These are phyloP conservation scores for Macrophomina tecta DNA, from an alignment of 2,329 filamentous ascomycete genomes.

Conservation along the genomic window DNA sequence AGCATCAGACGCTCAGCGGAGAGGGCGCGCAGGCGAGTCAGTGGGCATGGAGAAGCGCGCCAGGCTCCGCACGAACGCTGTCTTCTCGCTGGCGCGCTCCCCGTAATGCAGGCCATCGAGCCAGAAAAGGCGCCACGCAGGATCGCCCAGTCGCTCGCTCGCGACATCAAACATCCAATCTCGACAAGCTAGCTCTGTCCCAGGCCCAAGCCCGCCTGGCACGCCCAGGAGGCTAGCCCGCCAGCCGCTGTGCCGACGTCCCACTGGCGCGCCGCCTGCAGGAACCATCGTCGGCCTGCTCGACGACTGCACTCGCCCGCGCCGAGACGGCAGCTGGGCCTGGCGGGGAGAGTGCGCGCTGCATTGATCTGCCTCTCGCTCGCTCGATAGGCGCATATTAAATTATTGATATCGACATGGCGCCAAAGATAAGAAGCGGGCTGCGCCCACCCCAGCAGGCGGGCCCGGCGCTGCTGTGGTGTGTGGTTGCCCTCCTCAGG, in stretches of 20 bases:
- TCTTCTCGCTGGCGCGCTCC: constrained; percentile 3
- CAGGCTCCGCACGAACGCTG: constrained; percentile 16
- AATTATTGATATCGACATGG: constrained; percentile 26
- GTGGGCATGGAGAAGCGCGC: constrained; percentile 22
- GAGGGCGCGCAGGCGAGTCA: constrained; percentile 7
- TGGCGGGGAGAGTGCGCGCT: not conserved
- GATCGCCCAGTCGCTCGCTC: constrained; percentile 24
- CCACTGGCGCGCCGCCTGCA: not conserved
- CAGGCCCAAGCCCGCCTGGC: not conserved
- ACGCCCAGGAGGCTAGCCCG: not conserved
- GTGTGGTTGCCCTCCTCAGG: constrained; percentile 11
- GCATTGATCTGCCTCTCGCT: constrained; percentile 22
- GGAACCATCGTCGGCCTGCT: not conserved
- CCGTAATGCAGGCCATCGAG: constrained; percentile 10
- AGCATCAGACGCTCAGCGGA: not conserved
- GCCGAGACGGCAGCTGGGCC: not conserved
- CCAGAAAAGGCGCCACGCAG: constrained; percentile 20
- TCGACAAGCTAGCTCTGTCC: constrained; percentile 2
- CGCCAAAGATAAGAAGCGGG: constrained; percentile 25
- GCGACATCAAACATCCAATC: constrained; percentile 26
- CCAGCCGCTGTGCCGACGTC: not conserved
- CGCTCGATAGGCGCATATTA: constrained; percentile 24
- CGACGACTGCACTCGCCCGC: not conserved
- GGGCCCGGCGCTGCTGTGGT: constrained; percentile 17
- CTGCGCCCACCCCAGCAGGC: constrained; percentile 3